Percentiles rank a stretch among this genome's conserved stretches.
phyloP scores from a whole-genome alignment of 768 basidiomycete genomes.

The Xanthoconium stramineum region DNA sequence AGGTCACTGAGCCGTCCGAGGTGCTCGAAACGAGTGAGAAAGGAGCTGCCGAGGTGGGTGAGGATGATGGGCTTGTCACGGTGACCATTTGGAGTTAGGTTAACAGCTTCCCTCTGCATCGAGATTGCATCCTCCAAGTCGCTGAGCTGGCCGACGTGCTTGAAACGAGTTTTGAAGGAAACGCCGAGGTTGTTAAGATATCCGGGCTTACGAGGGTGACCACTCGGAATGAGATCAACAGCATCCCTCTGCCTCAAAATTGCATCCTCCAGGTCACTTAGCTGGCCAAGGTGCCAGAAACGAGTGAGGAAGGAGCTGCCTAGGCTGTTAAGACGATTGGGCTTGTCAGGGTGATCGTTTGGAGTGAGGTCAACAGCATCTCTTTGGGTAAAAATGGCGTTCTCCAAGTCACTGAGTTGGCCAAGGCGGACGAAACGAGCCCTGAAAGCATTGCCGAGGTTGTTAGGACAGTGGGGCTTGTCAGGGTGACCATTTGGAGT shows the following conservation, averaged over 20 bases:
- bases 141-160: too few species aligned
- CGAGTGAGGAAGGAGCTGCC: not conserved
- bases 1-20: not conserved
- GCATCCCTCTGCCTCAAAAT: not conserved
- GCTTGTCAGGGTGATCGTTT: not conserved
- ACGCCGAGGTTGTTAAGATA: too few species aligned
- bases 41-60: not conserved
- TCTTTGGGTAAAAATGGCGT: not conserved
- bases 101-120: not conserved
- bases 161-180: not conserved
- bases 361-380: not conserved
- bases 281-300: not conserved
- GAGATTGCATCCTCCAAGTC: constrained; percentile 3
- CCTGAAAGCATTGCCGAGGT: too few species aligned
- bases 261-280: not conserved
- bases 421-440: not conserved
- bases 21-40: not conserved
- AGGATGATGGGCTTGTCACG: not conserved
- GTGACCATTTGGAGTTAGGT: not conserved
- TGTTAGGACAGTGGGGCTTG: too few species aligned
- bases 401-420: not conserved
- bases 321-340: not conserved
- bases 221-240: not conserved
- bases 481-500: not conserved
- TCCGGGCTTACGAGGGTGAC: too few species aligned